A percentile compares a stretch with the other conserved stretches of the same genome.
Conservation (phyloP, 805 yeast genomes). For the Debaryomyces prosopidis region DNA sequence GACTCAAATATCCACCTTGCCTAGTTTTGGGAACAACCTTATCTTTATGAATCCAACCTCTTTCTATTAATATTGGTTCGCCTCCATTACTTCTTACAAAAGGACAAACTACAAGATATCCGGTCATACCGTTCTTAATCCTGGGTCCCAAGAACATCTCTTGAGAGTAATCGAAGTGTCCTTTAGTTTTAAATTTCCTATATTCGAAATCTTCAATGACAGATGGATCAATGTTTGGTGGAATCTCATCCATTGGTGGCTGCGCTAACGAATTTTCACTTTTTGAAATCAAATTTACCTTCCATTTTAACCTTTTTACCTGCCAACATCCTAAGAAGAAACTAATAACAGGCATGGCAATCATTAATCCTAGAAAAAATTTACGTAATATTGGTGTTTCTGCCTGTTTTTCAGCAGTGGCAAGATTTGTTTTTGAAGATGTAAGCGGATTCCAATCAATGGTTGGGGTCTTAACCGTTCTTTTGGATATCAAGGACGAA, state of each 20-base stretch:
- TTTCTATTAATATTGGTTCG: conserved; percentile 73
- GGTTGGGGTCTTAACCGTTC: conserved; percentile 58
- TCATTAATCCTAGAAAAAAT: conserved; percentile 46
- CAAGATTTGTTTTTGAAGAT: conserved; percentile 39
- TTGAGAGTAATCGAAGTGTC: conserved; percentile 77
- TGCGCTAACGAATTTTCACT: conserved; percentile 80
- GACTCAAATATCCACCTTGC: conserved; percentile 50
- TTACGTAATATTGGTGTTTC: conserved; percentile 37
- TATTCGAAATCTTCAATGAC: conserved; percentile 77
- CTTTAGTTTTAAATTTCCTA: conserved; percentile 73
- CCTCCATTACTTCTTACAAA: conserved; percentile 74
- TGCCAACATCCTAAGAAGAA: conserved; percentile 95
- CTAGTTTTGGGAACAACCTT: conserved; percentile 57
- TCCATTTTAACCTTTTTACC: conserved; percentile 82
- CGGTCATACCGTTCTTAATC: conserved; percentile 62
- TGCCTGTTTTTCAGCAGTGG: conserved; percentile 39
- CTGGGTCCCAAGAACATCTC: conserved; percentile 95
- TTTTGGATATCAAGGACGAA: conserved; percentile 3
- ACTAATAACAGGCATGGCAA: conserved; percentile 83
- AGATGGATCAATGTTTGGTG: conserved; percentile 61
- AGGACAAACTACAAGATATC: conserved; percentile 82
- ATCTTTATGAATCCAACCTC: conserved; percentile 89
- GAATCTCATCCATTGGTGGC: conserved; percentile 67
- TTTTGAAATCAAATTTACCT: conserved; percentile 73
- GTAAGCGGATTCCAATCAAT: conserved; percentile 85